Base-by-base conservation (phyloP, 2,329 filamentous ascomycete genomes). In the Botrytis squamosa region DNA sequence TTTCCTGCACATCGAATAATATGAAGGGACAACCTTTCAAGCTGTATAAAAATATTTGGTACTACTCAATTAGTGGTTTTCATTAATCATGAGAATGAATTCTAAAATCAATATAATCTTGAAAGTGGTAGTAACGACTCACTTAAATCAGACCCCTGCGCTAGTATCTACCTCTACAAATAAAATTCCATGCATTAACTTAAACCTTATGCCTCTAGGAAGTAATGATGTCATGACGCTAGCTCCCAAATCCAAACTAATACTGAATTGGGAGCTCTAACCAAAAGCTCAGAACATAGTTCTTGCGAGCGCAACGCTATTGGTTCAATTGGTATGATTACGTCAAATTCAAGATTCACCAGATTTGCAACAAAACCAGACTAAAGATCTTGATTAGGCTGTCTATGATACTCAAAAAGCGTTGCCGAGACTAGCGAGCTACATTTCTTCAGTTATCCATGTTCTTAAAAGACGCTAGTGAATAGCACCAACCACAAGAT, bases 21-120 rank as follows among this genome's bases (percentile, higher is more conserved):
- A 52, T 25, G 4, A 14, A n/a, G 3, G 0, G 25, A 16, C 10
- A 52, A 14, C 0, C 14, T 12, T n/a, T 8, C 22, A 4, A 52
- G 4, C 25, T 52, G 4, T 14, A 16, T n/a, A n/a, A 3, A 1
- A 52, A 14, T 52, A 52, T 52, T n/a, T n/a, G 4, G 22, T 14
- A 9, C 20, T 14, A 9, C 20, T 6, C 25, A 52, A 10, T 52
- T 25, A 1, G 22, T 52, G 49, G 5, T 16, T 52, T 52, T 14
- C 25, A 6, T 12, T 1, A 8, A n/a, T n/a, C 25, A n/a, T 6
- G 9, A 52, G 1, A 6, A n/a, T 52, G 49, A 52, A 14, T 52
- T 3, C 10, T n/a, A 52, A 1, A 52, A 52, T n/a, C 12, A 6
- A n/a, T n/a, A n/a, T 14, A 52, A 25, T n/a, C 4, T 52, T 25